These are phyloP conservation scores for Ophiostoma sp. DNA, from an alignment of 2,329 filamentous ascomycete species.

Conservation along the genomic window DNA sequence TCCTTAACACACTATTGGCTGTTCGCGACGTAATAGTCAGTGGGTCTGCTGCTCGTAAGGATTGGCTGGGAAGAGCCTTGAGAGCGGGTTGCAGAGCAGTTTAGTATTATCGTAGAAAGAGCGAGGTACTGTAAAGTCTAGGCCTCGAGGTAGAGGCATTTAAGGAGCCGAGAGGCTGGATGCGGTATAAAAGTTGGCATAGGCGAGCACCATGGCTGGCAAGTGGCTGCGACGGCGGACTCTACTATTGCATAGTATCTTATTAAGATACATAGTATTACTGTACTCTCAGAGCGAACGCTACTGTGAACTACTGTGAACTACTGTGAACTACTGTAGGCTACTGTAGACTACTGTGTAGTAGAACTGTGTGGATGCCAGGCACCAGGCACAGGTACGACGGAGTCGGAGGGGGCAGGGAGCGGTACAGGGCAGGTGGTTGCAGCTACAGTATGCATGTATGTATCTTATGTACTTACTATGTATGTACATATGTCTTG, in stretches of 20 bases:
- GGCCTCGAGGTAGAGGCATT: background rate
- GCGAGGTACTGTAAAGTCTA: background rate
- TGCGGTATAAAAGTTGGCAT: background rate
- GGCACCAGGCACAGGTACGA: slow-evolving; percentile 7
- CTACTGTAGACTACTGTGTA: background rate
- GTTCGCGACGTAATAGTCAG: background rate
- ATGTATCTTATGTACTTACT: background rate
- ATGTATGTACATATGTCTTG: too few species aligned
- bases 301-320: background rate
- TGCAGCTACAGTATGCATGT: background rate
- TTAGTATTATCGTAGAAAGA: too few species aligned
- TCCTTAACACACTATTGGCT: background rate
- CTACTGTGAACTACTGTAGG: background rate
- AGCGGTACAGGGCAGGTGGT: background rate
- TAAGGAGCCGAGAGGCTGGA: background rate
- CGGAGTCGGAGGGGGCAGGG: background rate
- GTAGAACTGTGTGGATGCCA: background rate
- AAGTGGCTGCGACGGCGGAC: too few species aligned
- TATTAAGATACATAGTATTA: too few species aligned
- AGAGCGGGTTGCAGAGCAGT: background rate
- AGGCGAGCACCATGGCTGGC: background rate
- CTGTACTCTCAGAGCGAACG: background rate
- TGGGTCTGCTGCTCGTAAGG: background rate
- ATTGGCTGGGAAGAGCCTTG: background rate
- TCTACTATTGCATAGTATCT: too few species aligned